Evolutionary conservation across 2,329 filamentous ascomycete species (phyloP).

Genomic region (Diaporthe sp.): DNA sequence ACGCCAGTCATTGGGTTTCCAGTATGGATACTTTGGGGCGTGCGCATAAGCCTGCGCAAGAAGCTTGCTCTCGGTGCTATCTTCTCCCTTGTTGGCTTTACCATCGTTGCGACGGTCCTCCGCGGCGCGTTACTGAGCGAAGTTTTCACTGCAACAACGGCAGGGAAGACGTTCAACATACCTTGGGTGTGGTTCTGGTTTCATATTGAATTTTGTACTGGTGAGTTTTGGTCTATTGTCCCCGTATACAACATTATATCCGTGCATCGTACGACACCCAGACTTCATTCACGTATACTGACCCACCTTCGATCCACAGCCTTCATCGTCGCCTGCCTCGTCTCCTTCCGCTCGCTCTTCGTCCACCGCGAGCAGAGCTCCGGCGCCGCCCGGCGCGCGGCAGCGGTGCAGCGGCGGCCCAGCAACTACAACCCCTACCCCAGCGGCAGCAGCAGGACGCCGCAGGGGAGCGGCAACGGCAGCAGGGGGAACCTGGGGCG

Average conservation of each 20-base stretch:
- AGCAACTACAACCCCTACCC: slow-evolving; percentile 32
- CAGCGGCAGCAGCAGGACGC: slow-evolving; percentile 19
- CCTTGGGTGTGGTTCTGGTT: slow-evolving; percentile 43
- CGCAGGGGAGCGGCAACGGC: slow-evolving; percentile 27
- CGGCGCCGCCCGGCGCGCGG: slow-evolving; percentile 32
- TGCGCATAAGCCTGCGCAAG: slow-evolving; percentile 36
- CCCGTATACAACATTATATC: too few species aligned
- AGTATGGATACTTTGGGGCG: slow-evolving; percentile 40
- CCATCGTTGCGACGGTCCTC: slow-evolving; percentile 39
- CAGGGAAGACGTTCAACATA: slow-evolving; percentile 39
- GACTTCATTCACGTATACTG: too few species aligned
- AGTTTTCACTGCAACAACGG: slow-evolving; percentile 33
- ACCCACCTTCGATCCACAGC: neutral
- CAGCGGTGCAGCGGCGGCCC: slow-evolving; percentile 17
- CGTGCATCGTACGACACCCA: too few species aligned
- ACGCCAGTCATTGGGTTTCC: slow-evolving; percentile 38
- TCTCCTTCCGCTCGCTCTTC: slow-evolving; percentile 42
- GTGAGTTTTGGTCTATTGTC: neutral
- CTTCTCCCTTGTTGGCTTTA: slow-evolving; percentile 41
- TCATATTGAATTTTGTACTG: slow-evolving; percentile 39
- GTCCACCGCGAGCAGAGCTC: slow-evolving; percentile 35
- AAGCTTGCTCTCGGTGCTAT: slow-evolving; percentile 39
- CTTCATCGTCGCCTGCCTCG: slow-evolving; percentile 40
- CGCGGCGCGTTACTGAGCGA: slow-evolving; percentile 38
- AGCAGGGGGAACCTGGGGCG: slow-evolving; percentile 22